Evolutionary conservation across 2,329 filamentous ascomycete genomes (phyloP), one percentile per base, ranked within the genome.

Genomic region (Cladosporium sp.): DNA sequence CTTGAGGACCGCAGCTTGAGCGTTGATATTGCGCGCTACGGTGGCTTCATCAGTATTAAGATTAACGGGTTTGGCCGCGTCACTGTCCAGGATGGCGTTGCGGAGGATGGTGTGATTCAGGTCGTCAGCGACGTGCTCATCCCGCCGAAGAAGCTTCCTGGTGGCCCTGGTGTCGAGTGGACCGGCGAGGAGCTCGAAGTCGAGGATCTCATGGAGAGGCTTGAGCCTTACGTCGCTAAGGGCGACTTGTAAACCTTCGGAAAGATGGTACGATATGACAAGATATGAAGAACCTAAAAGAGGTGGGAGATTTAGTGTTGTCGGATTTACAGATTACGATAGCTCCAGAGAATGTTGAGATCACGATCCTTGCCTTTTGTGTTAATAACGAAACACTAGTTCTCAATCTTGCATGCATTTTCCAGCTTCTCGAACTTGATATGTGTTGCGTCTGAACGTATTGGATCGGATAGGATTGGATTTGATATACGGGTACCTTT

Each of bases 81-180:
- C 1, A 74, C 75, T 0, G 73, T 88, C 6, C 75, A 83, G 57
- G 89, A 95, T 65, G 84, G 77, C 0, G 69, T 93, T 52, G 86
- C 85, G 0, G 80, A 78, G 63, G 87, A 95, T 65, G 91, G 91
- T 32, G 89, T 92, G 11, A 80, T 95, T 35, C 91, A 95, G 53
- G 83, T 92, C 13, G 75, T 93, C 0, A 77, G 79, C 44, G 77
- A 77, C 53, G 82, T 95, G 0, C 72, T 95, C 53, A 82, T 96
- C 58, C 91, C 91, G 40, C 88, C 89, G 1, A 83, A 80, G 70
- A 77, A 76, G 56, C 64, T 74, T 60, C 70, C 70, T 43, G 60
- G 57, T 44, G 66, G 64, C 0, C 65, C 63, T 46, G 65, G 68
- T 41, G 58, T 67, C 28, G 68, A 72, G 37, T 75, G 72, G 71